Conservation (phyloP, 2,329 filamentous ascomycete genomes). For the Cytospora chrysosperma region DNA sequence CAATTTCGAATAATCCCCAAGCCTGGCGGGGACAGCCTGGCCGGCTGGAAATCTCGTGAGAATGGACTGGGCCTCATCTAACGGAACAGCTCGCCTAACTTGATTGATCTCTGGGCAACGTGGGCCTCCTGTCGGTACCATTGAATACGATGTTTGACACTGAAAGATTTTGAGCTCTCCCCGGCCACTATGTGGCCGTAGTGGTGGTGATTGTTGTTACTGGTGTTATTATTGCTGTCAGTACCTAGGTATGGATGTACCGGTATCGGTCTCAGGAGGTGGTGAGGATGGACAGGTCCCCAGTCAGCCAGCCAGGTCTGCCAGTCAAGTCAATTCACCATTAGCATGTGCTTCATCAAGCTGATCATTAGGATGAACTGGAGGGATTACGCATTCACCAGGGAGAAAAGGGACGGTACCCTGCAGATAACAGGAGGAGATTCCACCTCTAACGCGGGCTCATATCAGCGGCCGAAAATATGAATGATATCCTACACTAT, state of each 20-base stretch:
- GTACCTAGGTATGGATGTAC: neutral
- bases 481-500: neutral
- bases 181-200: neutral
- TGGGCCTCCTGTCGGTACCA: slow-evolving; percentile 4
- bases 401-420: neutral
- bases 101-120: slow-evolving; percentile 6
- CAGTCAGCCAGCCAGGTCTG: too few relatives aligned
- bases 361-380: slow-evolving; percentile 17
- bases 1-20: neutral
- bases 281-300: neutral
- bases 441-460: neutral
- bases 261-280: slow-evolving; percentile 3
- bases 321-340: slow-evolving; percentile 2
- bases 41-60: neutral
- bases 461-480: neutral
- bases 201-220: neutral
- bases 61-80: slow-evolving; percentile 14
- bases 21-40: neutral
- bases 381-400: neutral
- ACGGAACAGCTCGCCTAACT: slow-evolving; percentile 22
- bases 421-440: neutral
- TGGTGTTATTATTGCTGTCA: neutral
- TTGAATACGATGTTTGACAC: slow-evolving; percentile 7
- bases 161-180: slow-evolving; percentile 8
- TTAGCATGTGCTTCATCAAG: slow-evolving; percentile 1